Percentiles rank a stretch among this genome's conserved stretches.
These are phyloP conservation scores for Lactarius tabidus DNA, from an alignment of 768 basidiomycete species.

Conservation along the genomic window DNA sequence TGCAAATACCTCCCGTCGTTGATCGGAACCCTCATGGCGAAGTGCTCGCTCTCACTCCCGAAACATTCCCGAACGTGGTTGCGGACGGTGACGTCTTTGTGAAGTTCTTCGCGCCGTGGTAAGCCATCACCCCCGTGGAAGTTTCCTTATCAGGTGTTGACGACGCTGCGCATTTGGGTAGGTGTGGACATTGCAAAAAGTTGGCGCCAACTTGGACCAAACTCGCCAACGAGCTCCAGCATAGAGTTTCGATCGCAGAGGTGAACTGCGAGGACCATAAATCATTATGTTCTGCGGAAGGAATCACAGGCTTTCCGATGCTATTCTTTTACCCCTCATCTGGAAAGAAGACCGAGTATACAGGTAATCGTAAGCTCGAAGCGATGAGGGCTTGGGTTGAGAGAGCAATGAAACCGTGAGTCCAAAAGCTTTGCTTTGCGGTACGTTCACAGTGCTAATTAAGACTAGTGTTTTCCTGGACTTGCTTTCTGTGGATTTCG, in stretches of 20 bases:
- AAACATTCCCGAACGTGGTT: constrained; percentile 44
- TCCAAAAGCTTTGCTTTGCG: constrained; percentile 15
- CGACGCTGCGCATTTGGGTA: constrained; percentile 23
- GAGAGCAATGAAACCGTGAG: constrained; percentile 71
- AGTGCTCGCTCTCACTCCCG: constrained; percentile 41
- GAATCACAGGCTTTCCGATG: constrained; percentile 80
- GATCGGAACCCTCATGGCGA: constrained; percentile 38
- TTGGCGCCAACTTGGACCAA: constrained; percentile 78
- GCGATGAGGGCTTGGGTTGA: constrained; percentile 70
- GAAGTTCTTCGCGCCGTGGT: constrained; percentile 93
- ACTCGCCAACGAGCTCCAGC: constrained; percentile 66
- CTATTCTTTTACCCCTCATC: constrained; percentile 58
- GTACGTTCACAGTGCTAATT: constrained; percentile 10
- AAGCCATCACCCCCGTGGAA: constrained; percentile 16
- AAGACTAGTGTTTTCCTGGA: constrained; percentile 35
- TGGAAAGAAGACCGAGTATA: constrained; percentile 66
- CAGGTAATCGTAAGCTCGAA: constrained; percentile 64
- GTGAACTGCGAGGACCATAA: constrained; percentile 84
- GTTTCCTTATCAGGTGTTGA: neutral
- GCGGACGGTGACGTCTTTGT: constrained; percentile 53
- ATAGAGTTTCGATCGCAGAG: constrained; percentile 72
- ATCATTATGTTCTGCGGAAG: constrained; percentile 59
- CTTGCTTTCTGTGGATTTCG: constrained; percentile 43
- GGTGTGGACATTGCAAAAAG: constrained; percentile 97
- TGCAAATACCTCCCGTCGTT: constrained; percentile 31